These are phyloP conservation scores for Pseudoscleropodium purum DNA, from an alignment of 225 moss, liverwort and hornwort genomes.

Conservation along the genomic window DNA sequence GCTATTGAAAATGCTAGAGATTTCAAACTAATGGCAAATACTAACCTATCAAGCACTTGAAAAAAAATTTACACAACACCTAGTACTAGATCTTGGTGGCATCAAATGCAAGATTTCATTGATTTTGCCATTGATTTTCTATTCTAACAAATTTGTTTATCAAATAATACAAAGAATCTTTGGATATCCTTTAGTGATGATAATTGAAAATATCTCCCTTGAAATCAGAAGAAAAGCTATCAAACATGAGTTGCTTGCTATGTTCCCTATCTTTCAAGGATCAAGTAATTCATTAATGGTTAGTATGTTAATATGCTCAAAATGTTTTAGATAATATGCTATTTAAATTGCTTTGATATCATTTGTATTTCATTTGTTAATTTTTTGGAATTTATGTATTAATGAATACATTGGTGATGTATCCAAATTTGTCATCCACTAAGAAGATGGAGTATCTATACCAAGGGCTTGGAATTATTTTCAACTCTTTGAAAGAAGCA, in stretches of 20 bases:
- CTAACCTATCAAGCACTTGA: too few relatives aligned
- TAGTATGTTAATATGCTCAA: not conserved
- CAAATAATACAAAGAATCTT: not conserved
- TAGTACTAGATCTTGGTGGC: not conserved
- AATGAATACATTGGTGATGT: too few relatives aligned
- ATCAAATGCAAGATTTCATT: not conserved
- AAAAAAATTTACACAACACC: not conserved
- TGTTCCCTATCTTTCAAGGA: not conserved
- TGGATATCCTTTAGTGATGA: not conserved
- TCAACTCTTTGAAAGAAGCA: not conserved
- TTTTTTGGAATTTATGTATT: too few relatives aligned
- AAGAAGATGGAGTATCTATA: not conserved
- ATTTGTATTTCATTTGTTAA: not conserved
- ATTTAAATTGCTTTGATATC: too few relatives aligned
- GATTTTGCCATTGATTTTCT: not conserved
- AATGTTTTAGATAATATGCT: not conserved
- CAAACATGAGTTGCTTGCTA: not conserved
- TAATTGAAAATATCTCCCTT: not conserved
- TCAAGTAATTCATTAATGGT: not conserved
- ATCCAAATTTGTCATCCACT: too few relatives aligned
- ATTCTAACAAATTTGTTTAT: not conserved
- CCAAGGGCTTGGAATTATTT: not conserved
- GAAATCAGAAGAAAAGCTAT: not conserved
- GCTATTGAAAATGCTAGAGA: fast-evolving
- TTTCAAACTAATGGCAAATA: too few relatives aligned